phyloP scores from a whole-genome alignment of 352 stramenopile species.

The Globisporangium carolinianum region DNA sequence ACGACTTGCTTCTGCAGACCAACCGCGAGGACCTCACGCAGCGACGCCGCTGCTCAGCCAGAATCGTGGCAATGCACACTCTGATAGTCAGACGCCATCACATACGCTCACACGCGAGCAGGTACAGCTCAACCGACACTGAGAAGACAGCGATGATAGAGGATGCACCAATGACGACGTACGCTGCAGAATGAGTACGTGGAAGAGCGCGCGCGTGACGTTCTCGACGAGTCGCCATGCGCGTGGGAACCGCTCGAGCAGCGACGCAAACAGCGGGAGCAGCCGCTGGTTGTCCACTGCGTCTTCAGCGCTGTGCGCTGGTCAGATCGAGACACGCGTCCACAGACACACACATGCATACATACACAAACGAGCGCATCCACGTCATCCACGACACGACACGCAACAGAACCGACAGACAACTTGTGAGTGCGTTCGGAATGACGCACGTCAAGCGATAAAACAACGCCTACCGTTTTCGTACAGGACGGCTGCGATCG shows the following conservation, averaged over 20 bases:
- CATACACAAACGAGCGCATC: neutral
- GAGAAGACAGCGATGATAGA: no score
- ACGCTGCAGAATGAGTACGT: constrained; percentile 34
- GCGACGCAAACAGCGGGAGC: constrained; percentile 17
- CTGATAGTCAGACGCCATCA: no score
- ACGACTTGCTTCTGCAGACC: constrained; percentile 29
- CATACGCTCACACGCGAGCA: no score
- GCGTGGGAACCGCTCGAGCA: constrained; percentile 17
- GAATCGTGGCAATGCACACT: neutral
- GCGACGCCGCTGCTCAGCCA: constrained; percentile 6
- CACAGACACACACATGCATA: neutral
- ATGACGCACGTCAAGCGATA: no score
- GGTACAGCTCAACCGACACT: no score
- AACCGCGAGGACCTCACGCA: constrained; percentile 18
- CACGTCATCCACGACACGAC: neutral
- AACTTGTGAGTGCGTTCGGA: no score
- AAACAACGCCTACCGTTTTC: constrained; percentile 27
- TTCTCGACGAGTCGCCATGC: constrained; percentile 19
- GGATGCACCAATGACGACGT: constrained; percentile 1
- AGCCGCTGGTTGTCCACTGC: constrained; percentile 21
- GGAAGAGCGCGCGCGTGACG: constrained; percentile 34
- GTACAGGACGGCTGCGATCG: constrained; percentile 29
- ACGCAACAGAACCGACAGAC: no score
- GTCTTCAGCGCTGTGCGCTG: constrained; percentile 20
- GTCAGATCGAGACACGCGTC: neutral